phyloP scores from a whole-genome alignment of 768 basidiomycete species.

The Cantharellus cinnabarinus region DNA sequence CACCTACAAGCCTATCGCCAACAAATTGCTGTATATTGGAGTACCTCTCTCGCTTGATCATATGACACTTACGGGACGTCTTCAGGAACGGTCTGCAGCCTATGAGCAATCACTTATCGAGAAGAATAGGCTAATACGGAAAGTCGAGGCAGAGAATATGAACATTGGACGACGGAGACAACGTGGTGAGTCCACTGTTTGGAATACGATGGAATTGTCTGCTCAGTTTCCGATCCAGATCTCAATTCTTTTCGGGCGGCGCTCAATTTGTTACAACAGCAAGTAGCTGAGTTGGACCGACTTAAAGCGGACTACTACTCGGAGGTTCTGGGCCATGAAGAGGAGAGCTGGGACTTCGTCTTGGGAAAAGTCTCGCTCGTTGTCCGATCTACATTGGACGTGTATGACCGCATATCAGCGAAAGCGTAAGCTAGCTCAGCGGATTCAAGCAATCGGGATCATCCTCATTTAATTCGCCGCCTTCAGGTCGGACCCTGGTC shows the following conservation, averaged over 20 bases:
- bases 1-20: constrained; percentile 63
- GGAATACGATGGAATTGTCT: background rate
- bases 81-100: constrained; percentile 59
- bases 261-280: constrained; percentile 55
- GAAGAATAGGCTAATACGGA: constrained; percentile 29
- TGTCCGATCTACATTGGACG: constrained; percentile 77
- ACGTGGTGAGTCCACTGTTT: constrained; percentile 38
- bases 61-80: background rate
- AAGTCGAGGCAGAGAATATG: constrained; percentile 52
- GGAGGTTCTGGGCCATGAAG: constrained; percentile 79
- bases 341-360: constrained; percentile 87
- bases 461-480: background rate
- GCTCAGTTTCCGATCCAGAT: constrained; percentile 28
- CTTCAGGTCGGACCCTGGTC: constrained; percentile 52
- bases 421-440: constrained; percentile 44
- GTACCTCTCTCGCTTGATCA: background rate
- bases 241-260: constrained; percentile 77
- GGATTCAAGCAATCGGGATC: constrained; percentile 4
- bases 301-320: constrained; percentile 69
- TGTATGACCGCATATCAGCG: constrained; percentile 70
- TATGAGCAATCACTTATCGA: constrained; percentile 71
- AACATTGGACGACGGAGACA: constrained; percentile 41
- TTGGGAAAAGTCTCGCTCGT: constrained; percentile 69
- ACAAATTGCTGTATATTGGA: constrained; percentile 38
- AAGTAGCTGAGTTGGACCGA: constrained; percentile 80